These are phyloP conservation scores for Chlamydomonas reinhardtii DNA, from an alignment of 163 green algal genomes.

Conservation along the genomic window DNA sequence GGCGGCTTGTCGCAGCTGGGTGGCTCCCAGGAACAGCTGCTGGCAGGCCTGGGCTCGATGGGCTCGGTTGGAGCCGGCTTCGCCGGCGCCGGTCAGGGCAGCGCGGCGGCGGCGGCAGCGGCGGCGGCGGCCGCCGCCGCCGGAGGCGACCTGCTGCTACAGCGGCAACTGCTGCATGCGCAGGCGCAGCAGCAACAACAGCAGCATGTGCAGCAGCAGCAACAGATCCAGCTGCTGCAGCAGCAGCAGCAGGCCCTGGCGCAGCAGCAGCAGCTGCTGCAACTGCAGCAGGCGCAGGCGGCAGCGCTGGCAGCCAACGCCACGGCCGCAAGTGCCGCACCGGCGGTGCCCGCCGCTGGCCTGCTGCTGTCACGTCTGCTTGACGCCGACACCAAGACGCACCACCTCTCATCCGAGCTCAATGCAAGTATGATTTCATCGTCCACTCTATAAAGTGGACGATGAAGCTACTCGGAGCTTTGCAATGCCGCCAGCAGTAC, in stretches of 20 bases:
- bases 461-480: too few species aligned
- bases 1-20: too few species aligned
- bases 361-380: constrained; percentile 32
- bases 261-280: neutral
- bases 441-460: too few species aligned
- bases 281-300: neutral
- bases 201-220: constrained; percentile 16
- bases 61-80: neutral
- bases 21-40: neutral
- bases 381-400: constrained; percentile 38
- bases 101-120: too few species aligned
- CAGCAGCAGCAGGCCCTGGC: neutral
- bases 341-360: constrained; percentile 10
- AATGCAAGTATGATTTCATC: constrained; percentile 27
- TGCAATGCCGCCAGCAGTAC: too few species aligned
- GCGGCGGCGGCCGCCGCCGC: too few species aligned
- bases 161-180: neutral
- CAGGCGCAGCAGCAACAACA: constrained; percentile 26
- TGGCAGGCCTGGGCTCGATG: neutral
- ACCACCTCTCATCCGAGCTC: constrained; percentile 26
- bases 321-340: neutral
- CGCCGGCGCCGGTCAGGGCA: neutral
- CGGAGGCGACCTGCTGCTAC: neutral
- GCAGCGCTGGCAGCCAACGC: neutral
- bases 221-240: neutral